Conservation (phyloP, 2,329 filamentous ascomycete species). For the Dactylonectria estremocensis region DNA sequence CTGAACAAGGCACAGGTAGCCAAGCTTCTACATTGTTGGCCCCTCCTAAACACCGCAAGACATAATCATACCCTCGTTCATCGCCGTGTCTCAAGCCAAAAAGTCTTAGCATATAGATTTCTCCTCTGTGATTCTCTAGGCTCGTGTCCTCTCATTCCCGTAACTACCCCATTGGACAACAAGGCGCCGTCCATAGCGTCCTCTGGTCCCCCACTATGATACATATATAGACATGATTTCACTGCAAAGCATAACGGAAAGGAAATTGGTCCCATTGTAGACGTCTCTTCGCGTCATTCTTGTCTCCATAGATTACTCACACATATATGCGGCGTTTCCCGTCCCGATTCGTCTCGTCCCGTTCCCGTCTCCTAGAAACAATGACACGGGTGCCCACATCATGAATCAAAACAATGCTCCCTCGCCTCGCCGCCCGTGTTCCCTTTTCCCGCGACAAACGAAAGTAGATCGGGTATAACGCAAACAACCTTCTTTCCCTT, state of each 20-base stretch:
- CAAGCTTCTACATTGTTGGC: not conserved
- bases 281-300: conserved; percentile 31
- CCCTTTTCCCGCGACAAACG: conserved; percentile 43
- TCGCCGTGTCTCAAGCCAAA: not conserved
- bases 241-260: conserved; percentile 30
- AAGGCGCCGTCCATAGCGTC: not conserved
- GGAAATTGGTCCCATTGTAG: conserved; percentile 29
- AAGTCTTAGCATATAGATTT: conserved; percentile 1
- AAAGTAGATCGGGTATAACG: conserved; percentile 53
- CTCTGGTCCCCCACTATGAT: conserved; percentile 18
- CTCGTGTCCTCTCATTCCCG: conserved; percentile 29
- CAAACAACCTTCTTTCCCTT: conserved; percentile 44
- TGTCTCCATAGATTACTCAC: conserved; percentile 36
- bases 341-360: conserved; percentile 17
- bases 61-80: not conserved
- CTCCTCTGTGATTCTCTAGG: conserved; percentile 27
- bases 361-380: conserved; percentile 34
- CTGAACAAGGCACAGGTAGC: not conserved
- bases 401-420: conserved; percentile 39
- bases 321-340: conserved; percentile 38
- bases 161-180: conserved; percentile 22
- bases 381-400: conserved; percentile 38
- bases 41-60: not conserved
- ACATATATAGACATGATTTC: conserved; percentile 29
- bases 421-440: conserved; percentile 25